These are phyloP conservation scores for Trichoderma virens DNA, from an alignment of 495 filamentous ascomycete genomes.

Conservation along the genomic window DNA sequence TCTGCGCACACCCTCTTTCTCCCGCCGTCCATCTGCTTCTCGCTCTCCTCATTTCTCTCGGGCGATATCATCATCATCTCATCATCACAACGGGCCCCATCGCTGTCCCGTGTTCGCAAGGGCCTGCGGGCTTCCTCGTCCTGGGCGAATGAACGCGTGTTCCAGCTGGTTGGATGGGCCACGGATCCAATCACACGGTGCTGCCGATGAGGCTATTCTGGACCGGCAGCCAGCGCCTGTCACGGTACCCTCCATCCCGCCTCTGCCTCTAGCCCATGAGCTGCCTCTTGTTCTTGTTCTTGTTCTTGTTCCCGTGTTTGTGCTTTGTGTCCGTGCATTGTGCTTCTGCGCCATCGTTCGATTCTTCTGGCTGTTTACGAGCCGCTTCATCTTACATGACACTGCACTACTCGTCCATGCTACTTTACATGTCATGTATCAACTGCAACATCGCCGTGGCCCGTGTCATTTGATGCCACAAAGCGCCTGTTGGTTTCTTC, in stretches of 20 bases:
- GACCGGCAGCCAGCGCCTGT: neutral
- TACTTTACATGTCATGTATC: too few species aligned
- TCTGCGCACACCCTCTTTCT: neutral
- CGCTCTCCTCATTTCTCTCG: neutral
- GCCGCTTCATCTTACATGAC: too few species aligned
- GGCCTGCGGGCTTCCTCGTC: neutral
- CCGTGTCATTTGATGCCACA: too few species aligned
- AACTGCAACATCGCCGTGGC: too few species aligned
- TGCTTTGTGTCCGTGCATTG: neutral
- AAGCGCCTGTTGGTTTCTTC: too few species aligned
- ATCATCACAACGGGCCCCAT: neutral
- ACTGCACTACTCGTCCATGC: too few species aligned
- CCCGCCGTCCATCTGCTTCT: neutral
- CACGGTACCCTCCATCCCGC: slow-evolving; percentile 1
- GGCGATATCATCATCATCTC: neutral
- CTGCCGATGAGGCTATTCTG: neutral
- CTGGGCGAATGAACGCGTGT: slow-evolving; percentile 8
- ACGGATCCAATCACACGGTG: slow-evolving; percentile 1
- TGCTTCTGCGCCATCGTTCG: neutral
- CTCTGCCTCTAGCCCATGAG: neutral
- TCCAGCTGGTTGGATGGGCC: slow-evolving; percentile 1
- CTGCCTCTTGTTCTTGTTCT: neutral
- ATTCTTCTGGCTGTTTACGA: neutral
- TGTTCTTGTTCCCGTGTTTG: neutral
- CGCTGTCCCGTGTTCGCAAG: neutral